Evolutionary conservation across 176 grass and related monocot genomes (phyloP), one percentile per base, ranked within the genome.

Genomic region (Alopecurus myosuroides): DNA sequence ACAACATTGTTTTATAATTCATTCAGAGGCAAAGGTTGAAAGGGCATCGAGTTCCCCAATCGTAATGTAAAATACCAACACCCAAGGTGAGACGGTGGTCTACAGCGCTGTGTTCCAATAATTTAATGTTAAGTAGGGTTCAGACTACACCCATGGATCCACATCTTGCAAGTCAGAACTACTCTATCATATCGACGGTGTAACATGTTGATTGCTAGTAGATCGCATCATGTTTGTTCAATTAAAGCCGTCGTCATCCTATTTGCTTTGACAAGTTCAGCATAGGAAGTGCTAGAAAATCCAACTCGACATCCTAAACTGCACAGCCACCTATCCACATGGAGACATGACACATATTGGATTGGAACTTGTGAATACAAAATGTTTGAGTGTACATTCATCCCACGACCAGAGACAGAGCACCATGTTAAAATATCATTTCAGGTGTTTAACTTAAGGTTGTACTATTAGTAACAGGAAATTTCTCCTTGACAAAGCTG

Each of bases 11-110:
- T 36, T 76, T 15, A 5, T 78, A 69, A 78, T 34, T 28, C 7
- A 85, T 49, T 46, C 33, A 50, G 33, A 41, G 45, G 45, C 76
- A 80, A 66, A 56, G 33, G 42, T 41, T 73, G 70, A 80, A 80
- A 56, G 34, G 35, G 48, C 76, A 77, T 77, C 46, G 81, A 73
- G 66, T 79, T 84, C 40, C 40, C 55, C 74, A 84, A 79, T 64
- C 55, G 20, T 13, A 35, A 9, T 35, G 26, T 20, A 12, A 2
- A 31, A 33, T 65, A 22, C 44, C 42, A 72, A 51, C 46, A 51
- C 72, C 28, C 46, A 77, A 48, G 33, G 29, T 44, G 34, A 35
- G 40, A 57, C 22, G n/a, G 51, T 78, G 9, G 31, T 72, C 66
- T 26, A 34, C 42, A 52, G 42, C 75, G 6, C 51, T 42, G 10